phyloP scores from a whole-genome alignment of 2,329 filamentous ascomycete genomes.

The Diaporthe velutina region DNA sequence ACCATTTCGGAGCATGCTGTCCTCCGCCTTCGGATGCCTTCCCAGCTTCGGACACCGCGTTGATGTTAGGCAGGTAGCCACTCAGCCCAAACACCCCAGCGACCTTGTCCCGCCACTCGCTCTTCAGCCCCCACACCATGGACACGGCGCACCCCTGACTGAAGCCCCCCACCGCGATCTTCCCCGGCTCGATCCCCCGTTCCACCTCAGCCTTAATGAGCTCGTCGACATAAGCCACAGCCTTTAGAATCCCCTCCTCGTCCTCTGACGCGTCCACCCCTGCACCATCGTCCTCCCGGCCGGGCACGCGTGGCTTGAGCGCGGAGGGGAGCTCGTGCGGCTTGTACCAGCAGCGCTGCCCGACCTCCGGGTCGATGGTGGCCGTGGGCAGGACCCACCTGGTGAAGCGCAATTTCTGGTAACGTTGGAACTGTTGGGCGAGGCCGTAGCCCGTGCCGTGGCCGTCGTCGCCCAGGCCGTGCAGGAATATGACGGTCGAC shows the following conservation, averaged over 20 bases:
- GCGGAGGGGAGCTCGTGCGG: constrained; percentile 31
- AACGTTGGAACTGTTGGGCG: constrained; percentile 34
- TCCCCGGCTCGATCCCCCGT: constrained; percentile 9
- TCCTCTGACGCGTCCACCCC: neutral
- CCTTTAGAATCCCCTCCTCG: constrained; percentile 30
- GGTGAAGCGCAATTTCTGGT: constrained; percentile 30
- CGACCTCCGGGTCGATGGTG: constrained; percentile 19
- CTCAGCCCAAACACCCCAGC: constrained; percentile 34
- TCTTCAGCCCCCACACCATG: constrained; percentile 33
- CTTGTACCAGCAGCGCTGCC: constrained; percentile 35
- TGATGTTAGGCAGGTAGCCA: constrained; percentile 30
- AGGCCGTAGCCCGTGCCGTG: constrained; percentile 35
- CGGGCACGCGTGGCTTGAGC: constrained; percentile 16
- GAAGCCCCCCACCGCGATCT: constrained; percentile 34
- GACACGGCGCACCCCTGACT: constrained; percentile 37
- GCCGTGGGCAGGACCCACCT: constrained; percentile 34
- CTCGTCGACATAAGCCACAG: constrained; percentile 29
- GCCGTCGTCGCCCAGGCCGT: constrained; percentile 37
- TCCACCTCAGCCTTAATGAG: constrained; percentile 28
- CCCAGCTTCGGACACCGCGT: constrained; percentile 10
- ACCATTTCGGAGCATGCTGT: constrained; percentile 18
- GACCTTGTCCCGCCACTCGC: constrained; percentile 23
- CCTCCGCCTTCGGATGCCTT: neutral
- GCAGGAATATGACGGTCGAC: constrained; percentile 36
- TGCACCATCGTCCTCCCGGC: neutral